A percentile compares a stretch with the other conserved stretches of the same genome.
These are phyloP conservation scores for Peniophora sp. DNA, from an alignment of 1,284 basidiomycete genomes.

Conservation along the genomic window DNA sequence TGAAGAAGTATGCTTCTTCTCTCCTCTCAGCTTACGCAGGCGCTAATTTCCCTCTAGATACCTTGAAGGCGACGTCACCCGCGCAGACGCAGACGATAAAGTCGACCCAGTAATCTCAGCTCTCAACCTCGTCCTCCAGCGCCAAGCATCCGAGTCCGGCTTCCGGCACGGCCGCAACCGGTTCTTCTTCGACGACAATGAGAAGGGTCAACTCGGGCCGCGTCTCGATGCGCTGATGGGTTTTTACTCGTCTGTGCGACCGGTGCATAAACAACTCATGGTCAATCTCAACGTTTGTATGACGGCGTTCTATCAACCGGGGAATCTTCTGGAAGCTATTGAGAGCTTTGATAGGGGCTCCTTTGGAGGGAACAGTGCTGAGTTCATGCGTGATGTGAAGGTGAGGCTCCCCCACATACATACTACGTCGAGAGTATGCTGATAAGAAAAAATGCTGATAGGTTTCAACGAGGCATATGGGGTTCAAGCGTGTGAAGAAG, in stretches of 20 bases:
- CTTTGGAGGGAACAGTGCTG: slow-evolving; percentile 36
- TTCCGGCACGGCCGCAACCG: slow-evolving; percentile 52
- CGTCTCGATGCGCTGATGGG: slow-evolving; percentile 56
- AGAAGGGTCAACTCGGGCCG: slow-evolving; percentile 26
- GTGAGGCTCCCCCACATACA: neutral
- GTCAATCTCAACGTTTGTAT: slow-evolving; percentile 71
- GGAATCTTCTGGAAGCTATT: slow-evolving; percentile 52
- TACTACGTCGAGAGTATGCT: neutral
- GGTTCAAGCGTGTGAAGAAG: slow-evolving; percentile 41
- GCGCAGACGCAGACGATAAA: slow-evolving; percentile 34
- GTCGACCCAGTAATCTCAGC: slow-evolving; percentile 49
- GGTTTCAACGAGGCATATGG: slow-evolving; percentile 49
- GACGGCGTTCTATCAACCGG: slow-evolving; percentile 61
- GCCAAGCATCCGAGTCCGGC: slow-evolving; percentile 44
- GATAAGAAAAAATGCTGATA: neutral
- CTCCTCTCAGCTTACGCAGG: neutral
- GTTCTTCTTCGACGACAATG: slow-evolving; percentile 46
- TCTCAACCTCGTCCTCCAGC: slow-evolving; percentile 58
- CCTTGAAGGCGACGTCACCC: slow-evolving; percentile 32
- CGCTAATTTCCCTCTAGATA: slow-evolving; percentile 30
- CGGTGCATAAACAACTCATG: slow-evolving; percentile 57
- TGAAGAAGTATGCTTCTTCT: slow-evolving; percentile 41
- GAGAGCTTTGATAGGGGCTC: slow-evolving; percentile 34
- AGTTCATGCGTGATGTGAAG: slow-evolving; percentile 45
- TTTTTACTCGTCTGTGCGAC: slow-evolving; percentile 61